Percentiles rank a stretch among this genome's conserved stretches.
These are phyloP conservation scores for Dipodascus geniculatus DNA, from an alignment of 805 yeast species.

Conservation along the genomic window DNA sequence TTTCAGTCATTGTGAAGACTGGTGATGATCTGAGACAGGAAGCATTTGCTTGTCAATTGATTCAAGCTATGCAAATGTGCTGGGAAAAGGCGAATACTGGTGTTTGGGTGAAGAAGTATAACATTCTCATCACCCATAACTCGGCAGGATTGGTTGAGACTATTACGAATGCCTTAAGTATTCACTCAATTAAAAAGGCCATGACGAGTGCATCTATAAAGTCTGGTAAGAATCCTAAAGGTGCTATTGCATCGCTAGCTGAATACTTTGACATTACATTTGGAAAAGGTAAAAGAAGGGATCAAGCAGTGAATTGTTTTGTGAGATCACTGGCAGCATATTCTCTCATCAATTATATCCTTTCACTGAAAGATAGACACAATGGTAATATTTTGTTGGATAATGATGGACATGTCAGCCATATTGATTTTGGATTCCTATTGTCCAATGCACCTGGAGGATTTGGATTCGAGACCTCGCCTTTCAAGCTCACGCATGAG, in stretches of 20 bases:
- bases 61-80: constrained; percentile 71
- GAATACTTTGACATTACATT: constrained; percentile 72
- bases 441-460: constrained; percentile 94
- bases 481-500: constrained; percentile 84
- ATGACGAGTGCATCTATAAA: constrained; percentile 62
- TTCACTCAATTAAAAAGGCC: constrained; percentile 91
- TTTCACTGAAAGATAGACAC: constrained; percentile 95
- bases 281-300: constrained; percentile 45
- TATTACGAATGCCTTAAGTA: constrained; percentile 84
- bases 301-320: constrained; percentile 73
- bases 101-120: constrained; percentile 91
- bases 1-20: constrained; percentile 91
- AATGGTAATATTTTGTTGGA: constrained; percentile 97
- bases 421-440: constrained; percentile 88
- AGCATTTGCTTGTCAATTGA: constrained; percentile 93
- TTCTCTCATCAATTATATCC: constrained; percentile 76
- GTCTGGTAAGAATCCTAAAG: constrained; percentile 57
- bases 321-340: constrained; percentile 86
- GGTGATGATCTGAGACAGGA: constrained; percentile 95
- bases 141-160: constrained; percentile 91
- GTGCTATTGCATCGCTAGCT: constrained; percentile 54
- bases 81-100: constrained; percentile 64
- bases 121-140: constrained; percentile 81
- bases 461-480: constrained; percentile 95
- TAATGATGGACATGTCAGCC: constrained; percentile 82